Evolutionary conservation across 2,329 filamentous ascomycete species (phyloP).

Genomic region (Fusarium sarcochroum): DNA sequence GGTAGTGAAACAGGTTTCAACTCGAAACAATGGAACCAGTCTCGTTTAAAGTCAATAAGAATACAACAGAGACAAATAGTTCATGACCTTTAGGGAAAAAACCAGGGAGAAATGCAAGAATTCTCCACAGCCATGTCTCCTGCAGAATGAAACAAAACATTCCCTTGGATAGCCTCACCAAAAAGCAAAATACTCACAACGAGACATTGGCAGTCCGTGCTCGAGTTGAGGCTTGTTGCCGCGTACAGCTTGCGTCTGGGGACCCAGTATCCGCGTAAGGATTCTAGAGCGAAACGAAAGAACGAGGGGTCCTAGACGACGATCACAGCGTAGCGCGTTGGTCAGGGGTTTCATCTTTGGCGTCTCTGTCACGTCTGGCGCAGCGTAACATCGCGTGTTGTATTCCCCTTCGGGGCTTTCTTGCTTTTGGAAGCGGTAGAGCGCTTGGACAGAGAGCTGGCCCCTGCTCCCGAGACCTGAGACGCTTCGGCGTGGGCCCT

Average conservation of each 20-base stretch:
- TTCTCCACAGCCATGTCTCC: slow-evolving; percentile 31
- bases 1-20: slow-evolving; percentile 30
- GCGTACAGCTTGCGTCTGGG: slow-evolving; percentile 19
- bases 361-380: slow-evolving; percentile 29
- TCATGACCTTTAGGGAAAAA: neutral
- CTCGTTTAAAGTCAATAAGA: slow-evolving; percentile 16
- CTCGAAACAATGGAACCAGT: slow-evolving; percentile 21
- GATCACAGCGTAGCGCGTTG: slow-evolving; percentile 36
- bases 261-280: slow-evolving; percentile 18
- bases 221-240: slow-evolving; percentile 28
- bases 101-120: slow-evolving; percentile 21
- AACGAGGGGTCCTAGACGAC: slow-evolving; percentile 36
- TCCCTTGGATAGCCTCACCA: slow-evolving; percentile 23
- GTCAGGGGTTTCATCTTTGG: slow-evolving; percentile 19
- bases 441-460: slow-evolving; percentile 20
- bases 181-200: slow-evolving; percentile 28
- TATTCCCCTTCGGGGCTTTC: slow-evolving; percentile 28
- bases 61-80: slow-evolving; percentile 23
- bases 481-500: slow-evolving; percentile 45
- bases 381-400: slow-evolving; percentile 41
- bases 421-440: slow-evolving; percentile 25
- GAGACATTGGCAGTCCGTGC: slow-evolving; percentile 25
- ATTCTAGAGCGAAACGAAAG: neutral
- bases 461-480: slow-evolving; percentile 48
- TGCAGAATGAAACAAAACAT: slow-evolving; percentile 36